Evolutionary conservation across 345 rosid species (phyloP), one percentile per base, ranked within the genome.

Genomic region (Toxicodendron radicans): DNA sequence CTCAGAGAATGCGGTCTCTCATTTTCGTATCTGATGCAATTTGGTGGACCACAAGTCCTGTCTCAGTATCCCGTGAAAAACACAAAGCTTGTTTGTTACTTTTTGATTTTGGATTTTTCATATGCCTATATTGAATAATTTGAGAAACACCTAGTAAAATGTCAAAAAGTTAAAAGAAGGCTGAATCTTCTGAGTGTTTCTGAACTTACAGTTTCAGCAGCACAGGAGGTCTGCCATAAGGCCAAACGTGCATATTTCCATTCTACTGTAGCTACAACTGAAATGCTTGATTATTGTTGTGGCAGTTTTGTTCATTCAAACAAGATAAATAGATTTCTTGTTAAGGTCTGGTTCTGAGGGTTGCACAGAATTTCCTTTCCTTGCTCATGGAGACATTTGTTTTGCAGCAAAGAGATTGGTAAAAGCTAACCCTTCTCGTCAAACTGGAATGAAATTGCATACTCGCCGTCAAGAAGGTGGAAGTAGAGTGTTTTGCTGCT

Each of bases 371-470:
- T 24, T 66, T 27, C 2, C 23, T 20, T 27, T 32, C 46, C 10
- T 5, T 23, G 16, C 75, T 77, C 52, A 58, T 61, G 32, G 13
- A 14, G 35, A 58, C 66, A 62, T 76, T 58, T 53, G 63, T 72
- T 18, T 78, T 81, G 84, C 91, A 91, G 96, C 92, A 13, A 89
- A 87, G 73, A 81, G 87, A 80, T 60, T 91, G 71, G 92, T 81
- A 30, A 87, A 85, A 77, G 89, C 89, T 73, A 83, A 71, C 68
- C 93, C 96, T 63, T 74, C 82, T 0, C 88, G 89, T 45, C 83
- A 86, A 13, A 71, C 81, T 16, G 96, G 96, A 66, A 91, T 91
- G 90, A 91, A 84, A 71, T 69, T 91, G 83, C 89, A 86, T 23
- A 74, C 75, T 38, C 70, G 79, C 70, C 82, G 14, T 10, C 88